Percentiles rank a stretch among this genome's conserved stretches.
phyloP scores from a whole-genome alignment of 768 basidiomycete genomes.

The Lactarius hatsudake region DNA sequence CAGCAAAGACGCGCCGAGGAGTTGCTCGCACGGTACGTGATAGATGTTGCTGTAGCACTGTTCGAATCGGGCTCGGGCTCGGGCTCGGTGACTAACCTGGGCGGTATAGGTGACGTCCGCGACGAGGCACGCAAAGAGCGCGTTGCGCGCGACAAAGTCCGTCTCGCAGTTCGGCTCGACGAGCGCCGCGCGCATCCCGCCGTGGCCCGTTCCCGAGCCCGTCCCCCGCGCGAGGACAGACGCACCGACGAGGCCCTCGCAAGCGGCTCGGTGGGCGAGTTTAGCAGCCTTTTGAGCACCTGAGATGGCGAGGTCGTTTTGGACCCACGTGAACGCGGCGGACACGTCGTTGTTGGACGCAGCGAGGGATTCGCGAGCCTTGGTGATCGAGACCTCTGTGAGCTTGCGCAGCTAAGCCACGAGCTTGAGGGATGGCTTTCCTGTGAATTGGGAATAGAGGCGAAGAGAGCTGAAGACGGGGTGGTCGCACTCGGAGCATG shows the following conservation, averaged over 20 bases:
- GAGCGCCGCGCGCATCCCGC: constrained; percentile 73
- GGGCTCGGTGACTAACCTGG: constrained; percentile 43
- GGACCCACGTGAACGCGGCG: constrained; percentile 76
- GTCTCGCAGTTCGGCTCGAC: constrained; percentile 96
- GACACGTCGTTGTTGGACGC: constrained; percentile 72
- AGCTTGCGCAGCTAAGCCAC: constrained; percentile 84
- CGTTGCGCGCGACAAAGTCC: constrained; percentile 90
- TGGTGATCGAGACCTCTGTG: constrained; percentile 77
- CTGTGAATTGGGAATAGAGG: constrained; percentile 50
- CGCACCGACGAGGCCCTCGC: constrained; percentile 78
- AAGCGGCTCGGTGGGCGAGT: constrained; percentile 67
- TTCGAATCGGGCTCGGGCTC: no score
- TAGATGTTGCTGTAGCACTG: no score
- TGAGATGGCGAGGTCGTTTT: constrained; percentile 64
- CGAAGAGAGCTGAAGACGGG: constrained; percentile 30
- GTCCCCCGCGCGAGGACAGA: constrained; percentile 67
- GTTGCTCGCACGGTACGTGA: no score
- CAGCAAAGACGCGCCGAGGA: no score
- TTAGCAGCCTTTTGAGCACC: constrained; percentile 84
- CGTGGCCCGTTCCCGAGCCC: constrained; percentile 38
- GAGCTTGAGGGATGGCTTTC: constrained; percentile 68
- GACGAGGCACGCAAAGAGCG: constrained; percentile 74
- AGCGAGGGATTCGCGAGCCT: constrained; percentile 84
- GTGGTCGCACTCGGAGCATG: constrained; percentile 15
- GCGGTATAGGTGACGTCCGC: constrained; percentile 77